Percentiles rank a stretch among this genome's conserved stretches.
These are phyloP conservation scores for Fraxinus dipetala DNA, from an alignment of 305 asterid genomes.

Conservation along the genomic window DNA sequence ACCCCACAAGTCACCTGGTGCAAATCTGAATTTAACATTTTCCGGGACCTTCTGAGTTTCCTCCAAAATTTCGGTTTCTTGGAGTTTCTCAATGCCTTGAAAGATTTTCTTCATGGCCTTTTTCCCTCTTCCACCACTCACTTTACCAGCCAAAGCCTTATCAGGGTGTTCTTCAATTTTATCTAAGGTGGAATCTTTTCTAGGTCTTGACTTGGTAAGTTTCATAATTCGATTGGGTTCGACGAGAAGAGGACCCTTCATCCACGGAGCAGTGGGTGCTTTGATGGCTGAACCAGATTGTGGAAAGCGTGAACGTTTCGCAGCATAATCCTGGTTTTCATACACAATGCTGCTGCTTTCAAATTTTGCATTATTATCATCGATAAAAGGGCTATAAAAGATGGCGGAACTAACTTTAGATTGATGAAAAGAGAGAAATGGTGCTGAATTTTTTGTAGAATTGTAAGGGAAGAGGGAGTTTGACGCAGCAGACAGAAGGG, in stretches of 20 bases:
- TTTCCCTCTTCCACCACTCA: conserved; percentile 78
- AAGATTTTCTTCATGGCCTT: conserved; percentile 73
- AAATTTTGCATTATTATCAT: conserved; percentile 17
- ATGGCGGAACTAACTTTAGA: conserved; percentile 18
- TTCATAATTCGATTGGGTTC: conserved; percentile 58
- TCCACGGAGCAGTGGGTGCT: conserved; percentile 97
- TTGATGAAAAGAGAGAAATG: conserved; percentile 21
- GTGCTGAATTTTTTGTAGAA: conserved; percentile 24
- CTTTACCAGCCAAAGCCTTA: conserved; percentile 54
- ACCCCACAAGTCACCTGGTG: conserved; percentile 59
- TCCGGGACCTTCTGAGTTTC: conserved; percentile 25
- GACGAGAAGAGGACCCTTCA: conserved; percentile 67
- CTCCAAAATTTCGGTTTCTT: conserved; percentile 34
- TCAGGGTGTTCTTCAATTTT: conserved; percentile 33
- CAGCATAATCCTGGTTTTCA: conserved; percentile 17
- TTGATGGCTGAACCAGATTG: conserved; percentile 39
- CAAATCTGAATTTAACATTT: conserved; percentile 44
- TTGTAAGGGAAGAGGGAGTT: conserved; percentile 31
- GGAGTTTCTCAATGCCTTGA: conserved; percentile 60
- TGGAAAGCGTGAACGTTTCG: conserved; percentile 33
- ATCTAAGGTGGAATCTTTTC: conserved; percentile 31
- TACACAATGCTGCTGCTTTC: conserved; percentile 22
- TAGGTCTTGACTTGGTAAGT: conserved; percentile 38
- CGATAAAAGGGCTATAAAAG: conserved; percentile 25
- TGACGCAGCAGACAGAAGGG: conserved; percentile 26